Evolutionary conservation across 2,329 filamentous ascomycete species (phyloP).

Genomic region (Trichoderma guizhouense): DNA sequence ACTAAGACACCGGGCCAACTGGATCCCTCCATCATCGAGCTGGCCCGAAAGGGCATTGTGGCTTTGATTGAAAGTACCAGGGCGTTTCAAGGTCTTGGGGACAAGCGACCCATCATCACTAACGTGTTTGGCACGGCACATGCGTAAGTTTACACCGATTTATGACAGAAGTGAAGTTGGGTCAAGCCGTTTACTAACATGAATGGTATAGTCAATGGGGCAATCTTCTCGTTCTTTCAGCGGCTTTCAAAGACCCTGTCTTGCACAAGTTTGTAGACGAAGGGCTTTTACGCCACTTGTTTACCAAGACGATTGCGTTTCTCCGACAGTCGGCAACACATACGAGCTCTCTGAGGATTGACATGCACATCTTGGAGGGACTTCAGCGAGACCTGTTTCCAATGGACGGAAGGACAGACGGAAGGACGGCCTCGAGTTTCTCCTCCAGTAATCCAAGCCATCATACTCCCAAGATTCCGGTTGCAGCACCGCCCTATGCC

Average conservation of each 20-base stretch:
- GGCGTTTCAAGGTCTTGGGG: constrained; percentile 67
- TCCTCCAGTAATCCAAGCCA: constrained; percentile 39
- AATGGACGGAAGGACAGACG: constrained; percentile 30
- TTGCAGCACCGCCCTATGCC: constrained; percentile 19
- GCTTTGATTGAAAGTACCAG: constrained; percentile 81
- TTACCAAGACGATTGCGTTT: constrained; percentile 73
- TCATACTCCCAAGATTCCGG: constrained; percentile 23
- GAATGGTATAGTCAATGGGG: constrained; percentile 75
- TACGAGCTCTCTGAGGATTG: constrained; percentile 69
- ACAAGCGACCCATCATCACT: constrained; percentile 77
- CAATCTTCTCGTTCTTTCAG: constrained; percentile 86
- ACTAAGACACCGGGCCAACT: constrained; percentile 39
- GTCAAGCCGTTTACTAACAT: background rate
- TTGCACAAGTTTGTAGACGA: constrained; percentile 57
- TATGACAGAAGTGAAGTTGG: background rate
- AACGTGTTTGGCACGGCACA: constrained; percentile 95
- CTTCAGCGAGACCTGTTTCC: constrained; percentile 47
- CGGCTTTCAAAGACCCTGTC: constrained; percentile 66
- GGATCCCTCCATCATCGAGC: constrained; percentile 46
- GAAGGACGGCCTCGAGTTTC: constrained; percentile 39
- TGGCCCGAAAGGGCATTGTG: constrained; percentile 61
- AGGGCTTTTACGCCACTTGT: constrained; percentile 55
- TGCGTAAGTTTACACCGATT: constrained; percentile 63
- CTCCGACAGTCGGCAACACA: constrained; percentile 66
- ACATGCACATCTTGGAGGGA: constrained; percentile 69